These are phyloP conservation scores for Mrakiaceae sp. DNA, from an alignment of 1,284 basidiomycete genomes.

Conservation along the genomic window DNA sequence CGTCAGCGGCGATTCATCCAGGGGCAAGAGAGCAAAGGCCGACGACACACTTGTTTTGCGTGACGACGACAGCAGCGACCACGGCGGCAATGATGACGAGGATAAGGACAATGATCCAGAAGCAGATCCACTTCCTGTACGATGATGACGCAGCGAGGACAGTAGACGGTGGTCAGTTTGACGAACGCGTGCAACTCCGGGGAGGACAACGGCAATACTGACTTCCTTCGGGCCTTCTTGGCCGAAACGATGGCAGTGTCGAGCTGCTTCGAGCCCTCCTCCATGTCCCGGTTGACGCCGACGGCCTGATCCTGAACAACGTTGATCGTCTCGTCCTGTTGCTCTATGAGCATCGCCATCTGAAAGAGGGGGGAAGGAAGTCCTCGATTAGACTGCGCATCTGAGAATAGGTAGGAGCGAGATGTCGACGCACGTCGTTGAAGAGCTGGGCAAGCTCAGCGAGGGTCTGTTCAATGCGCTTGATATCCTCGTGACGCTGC, in stretches of 20 bases:
- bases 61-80: constrained; percentile 29
- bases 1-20: not conserved
- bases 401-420: not conserved
- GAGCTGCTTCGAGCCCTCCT: constrained; percentile 53
- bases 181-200: constrained; percentile 3
- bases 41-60: constrained; percentile 10
- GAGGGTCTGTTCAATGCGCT: constrained; percentile 74
- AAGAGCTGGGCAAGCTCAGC: constrained; percentile 81
- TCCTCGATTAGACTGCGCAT: not conserved
- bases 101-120: constrained; percentile 44
- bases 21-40: not conserved
- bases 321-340: constrained; percentile 64
- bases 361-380: constrained; percentile 25
- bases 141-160: not conserved
- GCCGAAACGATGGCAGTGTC: constrained; percentile 63
- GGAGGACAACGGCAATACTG: constrained; percentile 63
- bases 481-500: constrained; percentile 77
- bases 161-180: not conserved
- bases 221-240: constrained; percentile 62
- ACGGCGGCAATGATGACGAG: constrained; percentile 43
- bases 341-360: constrained; percentile 66
- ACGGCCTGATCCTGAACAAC: constrained; percentile 51
- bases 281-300: constrained; percentile 54
- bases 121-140: constrained; percentile 52
- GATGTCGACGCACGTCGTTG: constrained; percentile 54